Base-by-base conservation (phyloP, 148 eudicot genomes). In the Chenopodium suecicum region DNA sequence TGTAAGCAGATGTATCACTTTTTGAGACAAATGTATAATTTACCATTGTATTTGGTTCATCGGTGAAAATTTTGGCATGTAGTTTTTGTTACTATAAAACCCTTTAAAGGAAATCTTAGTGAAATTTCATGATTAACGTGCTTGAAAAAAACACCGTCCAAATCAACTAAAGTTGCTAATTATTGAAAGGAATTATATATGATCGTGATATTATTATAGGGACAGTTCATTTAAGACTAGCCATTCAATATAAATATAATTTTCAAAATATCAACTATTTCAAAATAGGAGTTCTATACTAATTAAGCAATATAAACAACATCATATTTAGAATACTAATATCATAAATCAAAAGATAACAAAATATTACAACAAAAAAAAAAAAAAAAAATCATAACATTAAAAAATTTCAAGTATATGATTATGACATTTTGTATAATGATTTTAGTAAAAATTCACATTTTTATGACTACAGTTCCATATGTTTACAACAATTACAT, bases 401-500 rank as follows among this genome's bases (percentile, higher is more conserved):
- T 34, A 34, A 34, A 34, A 3, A 34, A 17, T 13, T 56, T 56
- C 4, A 56, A 13, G 17, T 17, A 56, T 56, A 56, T 56, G 6
- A 56, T 56, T 12, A 56, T 16, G 63, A 58, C 63, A 12, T 58
- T 14, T 50, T 50, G 54, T 50, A 17, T 19, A 56, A 17, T 14
- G 22, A 14, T 17, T 14, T 56, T 16, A 56, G 62, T 3, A 17
- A 17, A 56, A 56, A 1, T 16, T 14, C 62, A 56, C 22, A 56
- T 3, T 0, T 17, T 16, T 56, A 16, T 17, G 62, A 56, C 22
- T 48, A 17, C n/a, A 23, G 17, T 31, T 78, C 64, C 23, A 78
- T 47, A 44, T 10, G 10, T 27, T 78, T 65, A 5, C 46, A 37
- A 65, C 58, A 80, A 17, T 56, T 80, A 62, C 81, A 79, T 31